Conservation (phyloP, 108 stramenopile species). For the Nitzschia sp. region DNA sequence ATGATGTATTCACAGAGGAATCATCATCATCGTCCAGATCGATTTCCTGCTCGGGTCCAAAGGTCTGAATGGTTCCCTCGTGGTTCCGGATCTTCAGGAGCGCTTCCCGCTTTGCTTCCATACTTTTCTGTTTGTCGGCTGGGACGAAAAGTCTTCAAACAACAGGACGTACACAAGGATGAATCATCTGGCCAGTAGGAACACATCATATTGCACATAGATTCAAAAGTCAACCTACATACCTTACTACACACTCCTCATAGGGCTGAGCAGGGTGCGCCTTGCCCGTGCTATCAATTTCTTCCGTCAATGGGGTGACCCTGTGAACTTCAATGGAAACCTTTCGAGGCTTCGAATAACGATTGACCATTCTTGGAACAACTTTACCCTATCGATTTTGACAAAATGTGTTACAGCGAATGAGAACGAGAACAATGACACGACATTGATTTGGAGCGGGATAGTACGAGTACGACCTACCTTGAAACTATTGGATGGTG, state of each 20-base stretch:
- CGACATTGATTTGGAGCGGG: background rate
- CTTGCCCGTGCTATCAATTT: conserved; percentile 3
- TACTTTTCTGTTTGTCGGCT: conserved; percentile 6
- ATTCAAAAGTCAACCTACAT: conserved; percentile 1
- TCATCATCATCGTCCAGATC: conserved; percentile 28
- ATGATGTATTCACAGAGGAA: conserved; percentile 1
- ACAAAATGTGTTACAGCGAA: background rate
- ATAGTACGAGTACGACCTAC: conserved; percentile 4
- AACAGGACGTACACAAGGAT: background rate
- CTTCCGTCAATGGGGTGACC: conserved; percentile 14
- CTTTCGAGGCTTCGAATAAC: conserved; percentile 37
- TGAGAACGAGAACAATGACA: background rate
- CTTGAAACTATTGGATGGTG: conserved; percentile 40
- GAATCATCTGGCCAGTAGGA: too few species aligned
- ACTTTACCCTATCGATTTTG: conserved; percentile 35
- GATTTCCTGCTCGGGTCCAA: background rate
- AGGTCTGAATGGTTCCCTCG: conserved; percentile 12
- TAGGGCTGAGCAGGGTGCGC: conserved; percentile 16
- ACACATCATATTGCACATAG: background rate
- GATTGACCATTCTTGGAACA: conserved; percentile 25
- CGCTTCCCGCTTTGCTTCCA: conserved; percentile 16
- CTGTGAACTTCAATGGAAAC: conserved; percentile 50
- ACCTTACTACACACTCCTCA: conserved; percentile 48
- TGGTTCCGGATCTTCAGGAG: conserved; percentile 9
- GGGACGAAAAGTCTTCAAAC: conserved; percentile 25